Conservation (phyloP, 495 filamentous ascomycete species). For the Chlorociboria aeruginascens region DNA sequence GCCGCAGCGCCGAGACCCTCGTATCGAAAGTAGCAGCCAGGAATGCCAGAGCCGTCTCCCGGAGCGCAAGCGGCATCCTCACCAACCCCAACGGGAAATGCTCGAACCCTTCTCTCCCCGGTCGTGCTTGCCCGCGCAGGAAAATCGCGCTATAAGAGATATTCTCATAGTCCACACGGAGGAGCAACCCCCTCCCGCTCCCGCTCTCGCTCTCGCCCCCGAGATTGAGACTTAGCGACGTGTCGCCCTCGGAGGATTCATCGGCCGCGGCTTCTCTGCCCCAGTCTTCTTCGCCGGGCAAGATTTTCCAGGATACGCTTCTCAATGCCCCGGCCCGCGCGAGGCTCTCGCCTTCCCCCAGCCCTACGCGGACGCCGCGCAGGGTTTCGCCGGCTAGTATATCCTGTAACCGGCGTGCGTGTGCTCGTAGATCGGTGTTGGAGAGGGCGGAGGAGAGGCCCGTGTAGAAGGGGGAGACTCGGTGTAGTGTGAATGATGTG, state of each 20-base stretch:
- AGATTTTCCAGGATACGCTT: slow-evolving; percentile 32
- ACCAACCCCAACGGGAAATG: slow-evolving; percentile 40
- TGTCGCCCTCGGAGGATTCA: not conserved
- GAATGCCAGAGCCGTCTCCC: slow-evolving; percentile 38
- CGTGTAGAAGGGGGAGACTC: slow-evolving; percentile 41
- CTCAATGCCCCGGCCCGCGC: slow-evolving; percentile 35
- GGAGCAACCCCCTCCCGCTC: slow-evolving; percentile 25
- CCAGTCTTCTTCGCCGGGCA: slow-evolving; percentile 22
- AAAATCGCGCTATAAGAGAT: slow-evolving; percentile 36
- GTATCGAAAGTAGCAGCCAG: slow-evolving; percentile 40
- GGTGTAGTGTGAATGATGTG: slow-evolving; percentile 43
- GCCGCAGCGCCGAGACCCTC: slow-evolving; percentile 29
- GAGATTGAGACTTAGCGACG: not conserved
- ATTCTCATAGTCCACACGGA: slow-evolving; percentile 39
- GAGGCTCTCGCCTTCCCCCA: slow-evolving; percentile 26
- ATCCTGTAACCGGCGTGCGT: slow-evolving; percentile 39
- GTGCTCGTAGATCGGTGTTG: slow-evolving; percentile 25
- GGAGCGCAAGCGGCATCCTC: slow-evolving; percentile 35
- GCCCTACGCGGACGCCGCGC: slow-evolving; percentile 28
- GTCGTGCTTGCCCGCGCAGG: slow-evolving; percentile 1
- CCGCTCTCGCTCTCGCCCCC: too few relatives aligned
- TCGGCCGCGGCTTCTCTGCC: slow-evolving; percentile 3
- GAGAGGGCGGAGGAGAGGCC: slow-evolving; percentile 23
- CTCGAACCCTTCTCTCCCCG: slow-evolving; percentile 24
- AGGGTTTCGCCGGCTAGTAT: slow-evolving; percentile 39